Evolutionary conservation across 129 eudicot genomes (phyloP).

Genomic region (Cynara cardunculus): DNA sequence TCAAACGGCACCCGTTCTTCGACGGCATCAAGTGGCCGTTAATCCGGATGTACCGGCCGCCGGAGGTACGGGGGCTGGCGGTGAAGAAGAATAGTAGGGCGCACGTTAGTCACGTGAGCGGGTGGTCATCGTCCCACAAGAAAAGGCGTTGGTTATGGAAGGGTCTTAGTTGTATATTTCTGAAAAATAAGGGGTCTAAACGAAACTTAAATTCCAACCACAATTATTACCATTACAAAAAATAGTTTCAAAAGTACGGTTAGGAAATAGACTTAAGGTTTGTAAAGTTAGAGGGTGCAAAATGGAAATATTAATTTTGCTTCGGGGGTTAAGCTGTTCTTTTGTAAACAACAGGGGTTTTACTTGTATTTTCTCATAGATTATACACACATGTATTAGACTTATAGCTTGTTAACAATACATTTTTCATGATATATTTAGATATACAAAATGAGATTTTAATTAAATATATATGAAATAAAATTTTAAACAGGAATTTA

Average conservation of each 20-base stretch:
- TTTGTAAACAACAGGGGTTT: slow-evolving; percentile 16
- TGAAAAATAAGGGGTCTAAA: slow-evolving; percentile 53
- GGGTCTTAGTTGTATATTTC: slow-evolving; percentile 35
- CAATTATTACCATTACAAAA: slow-evolving; percentile 40
- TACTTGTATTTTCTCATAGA: background rate
- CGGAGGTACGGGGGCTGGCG: slow-evolving; percentile 69
- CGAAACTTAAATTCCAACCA: slow-evolving; percentile 37
- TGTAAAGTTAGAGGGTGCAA: slow-evolving; percentile 30
- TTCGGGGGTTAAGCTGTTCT: background rate
- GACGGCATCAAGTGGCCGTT: slow-evolving; percentile 90
- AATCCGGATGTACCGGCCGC: slow-evolving; percentile 73
- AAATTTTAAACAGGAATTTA: too few relatives aligned
- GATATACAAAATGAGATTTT: too few relatives aligned
- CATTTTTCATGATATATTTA: background rate
- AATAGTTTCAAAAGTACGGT: slow-evolving; percentile 11
- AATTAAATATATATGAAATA: too few relatives aligned
- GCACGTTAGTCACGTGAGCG: slow-evolving; percentile 40
- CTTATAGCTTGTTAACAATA: background rate
- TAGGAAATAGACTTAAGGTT: slow-evolving; percentile 24
- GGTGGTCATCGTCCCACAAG: slow-evolving; percentile 30
- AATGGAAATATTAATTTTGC: slow-evolving; percentile 20
- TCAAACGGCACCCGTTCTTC: slow-evolving; percentile 84
- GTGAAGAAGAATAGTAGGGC: slow-evolving; percentile 46
- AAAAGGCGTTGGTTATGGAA: slow-evolving; percentile 62
- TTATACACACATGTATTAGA: background rate